Evolutionary conservation across 2,329 filamentous ascomycete genomes (phyloP).

Genomic region (Aspergillus fructus): DNA sequence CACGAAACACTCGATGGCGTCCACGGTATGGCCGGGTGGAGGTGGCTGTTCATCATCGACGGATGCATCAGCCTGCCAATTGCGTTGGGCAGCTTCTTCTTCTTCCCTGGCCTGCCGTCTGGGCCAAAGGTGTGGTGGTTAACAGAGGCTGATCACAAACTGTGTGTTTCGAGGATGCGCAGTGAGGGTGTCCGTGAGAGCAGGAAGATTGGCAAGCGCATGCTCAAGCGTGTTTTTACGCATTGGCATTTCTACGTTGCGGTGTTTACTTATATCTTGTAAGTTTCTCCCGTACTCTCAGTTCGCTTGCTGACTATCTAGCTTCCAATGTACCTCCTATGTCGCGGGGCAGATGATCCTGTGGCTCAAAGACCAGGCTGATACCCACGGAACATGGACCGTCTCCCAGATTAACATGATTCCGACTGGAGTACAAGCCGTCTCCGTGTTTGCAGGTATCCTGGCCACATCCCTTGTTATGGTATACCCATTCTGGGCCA

Average conservation of each 20-base stretch:
- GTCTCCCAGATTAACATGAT: constrained; percentile 53
- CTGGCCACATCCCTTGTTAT: constrained; percentile 31
- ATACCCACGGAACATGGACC: constrained; percentile 40
- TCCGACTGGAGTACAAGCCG: constrained; percentile 52
- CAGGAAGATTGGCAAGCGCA: constrained; percentile 20
- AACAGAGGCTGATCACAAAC: constrained; percentile 25
- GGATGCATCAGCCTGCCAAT: constrained; percentile 41
- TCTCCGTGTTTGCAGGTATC: constrained; percentile 45
- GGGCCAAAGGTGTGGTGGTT: constrained; percentile 33
- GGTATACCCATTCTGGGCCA: constrained; percentile 35
- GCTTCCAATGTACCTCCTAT: constrained; percentile 51
- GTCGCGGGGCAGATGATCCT: constrained; percentile 58
- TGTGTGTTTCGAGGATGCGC: constrained; percentile 21
- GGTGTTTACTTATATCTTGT: constrained; percentile 25
- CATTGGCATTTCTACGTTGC: constrained; percentile 35
- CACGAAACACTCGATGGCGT: constrained; percentile 26
- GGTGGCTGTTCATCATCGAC: constrained; percentile 39
- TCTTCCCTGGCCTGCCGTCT: constrained; percentile 35
- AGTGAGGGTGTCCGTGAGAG: constrained; percentile 21
- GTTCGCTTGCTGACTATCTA: constrained; percentile 10
- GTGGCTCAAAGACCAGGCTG: constrained; percentile 49
- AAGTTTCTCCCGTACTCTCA: not conserved
- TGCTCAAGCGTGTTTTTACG: constrained; percentile 25
- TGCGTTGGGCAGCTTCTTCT: constrained; percentile 42
- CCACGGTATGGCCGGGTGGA: constrained; percentile 29